Base-by-base conservation (phyloP, 257 asterid genomes). In the Ilex asprella region DNA sequence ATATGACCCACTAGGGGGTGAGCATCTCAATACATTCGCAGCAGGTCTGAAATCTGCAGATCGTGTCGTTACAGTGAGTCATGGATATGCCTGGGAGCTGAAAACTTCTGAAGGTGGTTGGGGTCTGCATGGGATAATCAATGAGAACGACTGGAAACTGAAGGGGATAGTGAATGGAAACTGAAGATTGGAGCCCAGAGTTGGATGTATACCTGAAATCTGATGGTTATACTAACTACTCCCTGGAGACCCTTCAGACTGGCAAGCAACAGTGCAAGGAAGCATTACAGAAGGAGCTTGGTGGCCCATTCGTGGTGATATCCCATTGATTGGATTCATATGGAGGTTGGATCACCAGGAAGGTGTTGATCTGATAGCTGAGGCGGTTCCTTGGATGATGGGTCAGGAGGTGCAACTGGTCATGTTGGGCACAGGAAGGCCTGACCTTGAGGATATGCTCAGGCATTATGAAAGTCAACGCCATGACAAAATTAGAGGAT, bases 331-430 rank as follows among this genome's bases (percentile, higher is more conserved):
- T 2, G 94, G 96, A 32, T 93, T 93, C 82, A 85, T 93, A 4
- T 97, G 99, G 50, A 81, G 99, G 70, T 95, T 93, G 32, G 99
- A 93, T 30, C 72, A 70, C 70, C 99, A 93, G 63, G 89, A 93
- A 67, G 99, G 99, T 0, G 91, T 93, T 30, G 97, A 93, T 66
- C 75, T 87, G 62, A 93, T 93, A 50, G 97, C 91, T 0, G 89
- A 89, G 66, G 96, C 95, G 2, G 73, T 93, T 11, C 97, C 99
- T 2, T 93, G 99, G 99, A 83, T 89, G 91, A 71, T 79, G 84
- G 86, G 69, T 59, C 96, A 89, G 72, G 89, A 81, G 66, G 89
- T 83, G 67, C 97, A 93, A 75, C 60, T 93, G 62, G 92, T 85
- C 56, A 85, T 93, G 99, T 64, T 93, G 77, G 99, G 99, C 16